Evolutionary conservation across 805 yeast genomes (phyloP).

Genomic region (Starmerella riodocensis): DNA sequence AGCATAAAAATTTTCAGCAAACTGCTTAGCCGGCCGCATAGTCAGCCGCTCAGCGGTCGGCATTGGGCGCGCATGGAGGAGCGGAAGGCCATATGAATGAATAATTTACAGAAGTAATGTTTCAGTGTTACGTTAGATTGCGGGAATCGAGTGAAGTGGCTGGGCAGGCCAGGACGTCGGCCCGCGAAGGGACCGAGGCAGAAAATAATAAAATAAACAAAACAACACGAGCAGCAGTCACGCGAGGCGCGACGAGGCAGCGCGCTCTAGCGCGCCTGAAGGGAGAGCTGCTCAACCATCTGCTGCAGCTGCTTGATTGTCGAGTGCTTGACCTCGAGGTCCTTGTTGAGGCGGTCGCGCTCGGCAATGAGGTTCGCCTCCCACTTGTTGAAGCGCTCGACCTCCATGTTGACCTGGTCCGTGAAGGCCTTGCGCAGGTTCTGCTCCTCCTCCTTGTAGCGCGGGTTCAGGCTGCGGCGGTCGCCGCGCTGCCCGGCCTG

Average conservation of each 20-base stretch:
- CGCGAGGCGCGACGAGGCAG: too few species aligned
- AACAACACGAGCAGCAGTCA: too few species aligned
- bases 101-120: too few species aligned
- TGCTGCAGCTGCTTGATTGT: conserved; percentile 28
- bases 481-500: conserved; percentile 29
- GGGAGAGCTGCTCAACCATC: conserved; percentile 22
- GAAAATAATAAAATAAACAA: too few species aligned
- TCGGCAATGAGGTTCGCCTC: conserved; percentile 91
- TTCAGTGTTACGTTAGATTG: too few species aligned
- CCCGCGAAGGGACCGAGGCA: too few species aligned
- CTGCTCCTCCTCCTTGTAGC: conserved; percentile 92
- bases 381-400: conserved; percentile 96
- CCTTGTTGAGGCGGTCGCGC: conserved; percentile 85
- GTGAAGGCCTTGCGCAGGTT: conserved; percentile 87
- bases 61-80: too few species aligned
- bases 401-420: conserved; percentile 92
- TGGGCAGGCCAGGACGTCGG: too few species aligned
- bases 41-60: too few species aligned
- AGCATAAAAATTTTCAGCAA: background rate
- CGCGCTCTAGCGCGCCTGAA: too few species aligned
- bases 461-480: conserved; percentile 54
- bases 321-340: conserved; percentile 72
- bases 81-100: too few species aligned
- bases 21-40: background rate
- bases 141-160: too few species aligned